Evolutionary conservation across 495 filamentous ascomycete genomes (phyloP).

Genomic region (Neurospora sp.): DNA sequence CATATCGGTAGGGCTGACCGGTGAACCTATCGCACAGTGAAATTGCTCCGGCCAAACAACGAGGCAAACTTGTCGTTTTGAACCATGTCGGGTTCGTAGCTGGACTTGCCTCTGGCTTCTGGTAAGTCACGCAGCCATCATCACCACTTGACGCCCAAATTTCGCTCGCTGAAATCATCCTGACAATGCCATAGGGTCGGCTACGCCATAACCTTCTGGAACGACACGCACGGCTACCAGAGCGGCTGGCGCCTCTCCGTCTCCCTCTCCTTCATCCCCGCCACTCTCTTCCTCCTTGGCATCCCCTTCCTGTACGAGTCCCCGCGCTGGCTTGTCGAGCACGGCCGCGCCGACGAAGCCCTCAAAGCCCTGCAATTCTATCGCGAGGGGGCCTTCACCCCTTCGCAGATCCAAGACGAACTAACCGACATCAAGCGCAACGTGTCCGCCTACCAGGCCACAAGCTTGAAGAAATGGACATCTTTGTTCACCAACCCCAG

Average conservation of each 20-base stretch:
- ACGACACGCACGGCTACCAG: slow-evolving; percentile 15
- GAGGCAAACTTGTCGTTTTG: slow-evolving; percentile 45
- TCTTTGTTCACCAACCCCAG: slow-evolving; percentile 29
- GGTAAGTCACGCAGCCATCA: slow-evolving; percentile 23
- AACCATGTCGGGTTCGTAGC: slow-evolving; percentile 48
- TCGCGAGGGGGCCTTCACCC: slow-evolving; percentile 30
- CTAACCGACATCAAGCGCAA: slow-evolving; percentile 27
- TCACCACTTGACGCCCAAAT: not conserved
- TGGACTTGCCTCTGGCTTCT: slow-evolving; percentile 42
- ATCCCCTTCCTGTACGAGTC: slow-evolving; percentile 42
- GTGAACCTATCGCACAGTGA: slow-evolving; percentile 24
- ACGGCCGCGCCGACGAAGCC: slow-evolving; percentile 28
- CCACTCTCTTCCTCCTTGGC: slow-evolving; percentile 30
- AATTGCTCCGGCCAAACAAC: slow-evolving; percentile 39
- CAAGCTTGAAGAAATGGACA: slow-evolving; percentile 21
- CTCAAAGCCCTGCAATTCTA: slow-evolving; percentile 30
- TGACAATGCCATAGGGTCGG: slow-evolving; percentile 27
- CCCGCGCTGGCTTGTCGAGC: slow-evolving; percentile 42
- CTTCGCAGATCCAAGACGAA: slow-evolving; percentile 26
- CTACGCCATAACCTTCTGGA: slow-evolving; percentile 36
- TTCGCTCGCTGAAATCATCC: not conserved
- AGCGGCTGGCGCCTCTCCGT: slow-evolving; percentile 39
- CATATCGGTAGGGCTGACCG: not conserved
- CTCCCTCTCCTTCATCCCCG: slow-evolving; percentile 34
- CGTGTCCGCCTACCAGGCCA: slow-evolving; percentile 20